phyloP scores from a whole-genome alignment of 2,329 filamentous ascomycete species.

The Fusarium sulawesiense region DNA sequence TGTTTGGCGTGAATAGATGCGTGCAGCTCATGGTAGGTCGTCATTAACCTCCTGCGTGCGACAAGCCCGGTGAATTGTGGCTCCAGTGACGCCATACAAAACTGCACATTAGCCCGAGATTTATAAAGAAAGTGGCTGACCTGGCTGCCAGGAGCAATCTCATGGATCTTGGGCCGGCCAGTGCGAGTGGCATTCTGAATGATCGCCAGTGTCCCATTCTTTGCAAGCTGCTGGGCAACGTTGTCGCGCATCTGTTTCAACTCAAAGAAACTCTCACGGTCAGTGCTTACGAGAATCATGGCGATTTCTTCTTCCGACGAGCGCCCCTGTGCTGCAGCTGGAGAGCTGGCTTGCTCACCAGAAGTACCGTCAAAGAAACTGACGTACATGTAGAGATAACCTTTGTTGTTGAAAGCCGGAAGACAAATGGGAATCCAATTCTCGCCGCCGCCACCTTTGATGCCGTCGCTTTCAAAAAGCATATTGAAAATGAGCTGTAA shows the following conservation, averaged over 20 bases:
- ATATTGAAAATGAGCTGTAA: slow-evolving; percentile 98
- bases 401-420: slow-evolving; percentile 95
- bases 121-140: slow-evolving; percentile 97
- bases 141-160: slow-evolving; percentile 83
- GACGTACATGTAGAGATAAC: slow-evolving; percentile 99
- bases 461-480: slow-evolving; percentile 94
- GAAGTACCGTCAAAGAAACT: slow-evolving; percentile 81
- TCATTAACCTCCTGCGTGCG: slow-evolving; percentile 78
- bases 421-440: slow-evolving; percentile 98
- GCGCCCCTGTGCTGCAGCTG: slow-evolving; percentile 71
- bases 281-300: slow-evolving; percentile 89
- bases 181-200: slow-evolving; percentile 77
- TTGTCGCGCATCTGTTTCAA: slow-evolving; percentile 78
- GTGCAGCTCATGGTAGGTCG: slow-evolving; percentile 86
- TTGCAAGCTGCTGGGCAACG: slow-evolving; percentile 75
- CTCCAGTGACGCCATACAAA: slow-evolving; percentile 85
- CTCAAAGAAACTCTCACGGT: slow-evolving; percentile 93
- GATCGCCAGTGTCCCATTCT: slow-evolving; percentile 78
- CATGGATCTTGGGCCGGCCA: slow-evolving; percentile 77
- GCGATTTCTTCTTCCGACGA: slow-evolving; percentile 84
- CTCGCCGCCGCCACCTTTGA: slow-evolving; percentile 90
- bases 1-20: slow-evolving; percentile 86
- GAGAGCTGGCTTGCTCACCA: slow-evolving; percentile 54
- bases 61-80: slow-evolving; percentile 72
- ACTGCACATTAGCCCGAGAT: slow-evolving; percentile 93